phyloP scores from a whole-genome alignment of 2,329 filamentous ascomycete species.

The Fusarium temperatum region DNA sequence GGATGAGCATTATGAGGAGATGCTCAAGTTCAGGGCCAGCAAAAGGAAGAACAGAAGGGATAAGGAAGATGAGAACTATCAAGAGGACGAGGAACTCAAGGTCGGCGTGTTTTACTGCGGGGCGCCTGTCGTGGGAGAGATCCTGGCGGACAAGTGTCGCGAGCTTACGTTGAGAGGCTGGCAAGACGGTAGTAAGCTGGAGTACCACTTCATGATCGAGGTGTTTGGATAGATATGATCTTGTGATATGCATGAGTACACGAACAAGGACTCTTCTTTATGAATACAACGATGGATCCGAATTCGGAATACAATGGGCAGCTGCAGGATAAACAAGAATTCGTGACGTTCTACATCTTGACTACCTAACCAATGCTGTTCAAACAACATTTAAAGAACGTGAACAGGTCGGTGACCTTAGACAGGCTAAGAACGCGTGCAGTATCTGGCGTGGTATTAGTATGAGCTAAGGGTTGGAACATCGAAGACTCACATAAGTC shows the following conservation, averaged over 20 bases:
- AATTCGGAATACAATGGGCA: fast-evolving
- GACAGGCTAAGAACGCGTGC: neutral
- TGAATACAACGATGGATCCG: no score
- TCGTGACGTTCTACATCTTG: neutral
- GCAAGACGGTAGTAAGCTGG: constrained; percentile 60
- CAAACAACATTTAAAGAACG: constrained; percentile 16
- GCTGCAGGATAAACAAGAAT: fast-evolving
- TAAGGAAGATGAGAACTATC: neutral
- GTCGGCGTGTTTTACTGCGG: constrained; percentile 68
- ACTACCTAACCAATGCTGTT: neutral
- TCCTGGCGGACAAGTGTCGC: constrained; percentile 63
- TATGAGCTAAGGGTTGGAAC: fast-evolving
- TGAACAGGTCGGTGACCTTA: neutral
- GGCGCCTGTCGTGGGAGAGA: constrained; percentile 62
- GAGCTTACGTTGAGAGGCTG: constrained; percentile 60
- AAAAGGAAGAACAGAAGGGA: neutral
- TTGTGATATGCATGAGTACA: neutral
- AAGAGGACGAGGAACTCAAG: constrained; percentile 51
- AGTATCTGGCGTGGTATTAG: neutral
- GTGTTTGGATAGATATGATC: constrained; percentile 55
- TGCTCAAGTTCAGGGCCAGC: constrained; percentile 50
- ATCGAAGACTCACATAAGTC: constrained; percentile 24
- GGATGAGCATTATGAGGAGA: constrained; percentile 63
- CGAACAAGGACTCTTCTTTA: neutral
- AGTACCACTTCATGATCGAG: constrained; percentile 67